Evolutionary conservation across 2,329 filamentous ascomycete species (phyloP), one percentile per base, ranked within the genome.

Genomic region (Exophiala sp.): DNA sequence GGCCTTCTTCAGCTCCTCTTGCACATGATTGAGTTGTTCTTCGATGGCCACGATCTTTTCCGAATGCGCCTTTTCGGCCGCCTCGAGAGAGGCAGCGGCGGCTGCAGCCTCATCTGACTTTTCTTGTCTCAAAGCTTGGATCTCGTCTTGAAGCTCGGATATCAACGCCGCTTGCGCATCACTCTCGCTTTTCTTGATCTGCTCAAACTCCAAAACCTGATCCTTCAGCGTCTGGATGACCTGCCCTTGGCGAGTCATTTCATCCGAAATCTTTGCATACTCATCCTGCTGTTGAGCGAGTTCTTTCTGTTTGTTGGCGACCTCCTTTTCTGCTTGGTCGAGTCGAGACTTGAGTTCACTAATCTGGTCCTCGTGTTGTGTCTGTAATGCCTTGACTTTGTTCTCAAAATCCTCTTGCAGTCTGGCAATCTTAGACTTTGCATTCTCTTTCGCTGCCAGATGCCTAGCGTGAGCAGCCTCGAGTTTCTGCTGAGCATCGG

Each of bases 21-120:
- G 65, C 7, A 68, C 64, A 14, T 65, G 62, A 46, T 65, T 60
- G 14, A 71, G 58, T 43, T 69, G 58, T 39, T 65, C 27, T 30
- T 53, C 48, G 6, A 56, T 38, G 18, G 37, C 42, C 14, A 46
- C 44, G 5, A 58, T 18, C 34, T 53, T 48, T 29, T 51, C 47
- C 1, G 41, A 22, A 16, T 58, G 50, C 6, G 43, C 18, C 40
- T 55, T 52, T 44, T 58, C 44, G 8, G 47, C 44, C 2, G 34
- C 54, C 19, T 61, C 58, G 50, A 68, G 61, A 13, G 61, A 58
- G 10, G 58, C 52, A 13, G 60, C 62, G 10, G 60, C 59, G 1
- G 64, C 63, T 43, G 68, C 65, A 1, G 59, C 60, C 16, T 46
- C 47, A 24, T 50, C 47, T 6, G 37, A 30, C 5, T 58, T 52